Conservation (phyloP, 2,329 filamentous ascomycete species). For the Botryosphaeria dothidea region DNA sequence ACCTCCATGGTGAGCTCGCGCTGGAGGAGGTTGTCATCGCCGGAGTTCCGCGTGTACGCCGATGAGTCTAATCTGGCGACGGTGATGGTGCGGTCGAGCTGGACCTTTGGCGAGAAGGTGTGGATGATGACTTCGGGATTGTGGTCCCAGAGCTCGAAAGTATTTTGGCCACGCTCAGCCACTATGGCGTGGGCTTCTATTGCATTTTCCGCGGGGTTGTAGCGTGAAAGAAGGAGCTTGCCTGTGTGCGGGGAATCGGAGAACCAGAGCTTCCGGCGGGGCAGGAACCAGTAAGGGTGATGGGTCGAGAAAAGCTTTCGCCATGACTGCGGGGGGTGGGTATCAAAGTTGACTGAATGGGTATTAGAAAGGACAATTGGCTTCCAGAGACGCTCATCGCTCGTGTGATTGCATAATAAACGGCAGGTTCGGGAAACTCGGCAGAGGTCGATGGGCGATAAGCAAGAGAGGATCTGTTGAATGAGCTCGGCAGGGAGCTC, state of each 20-base stretch:
- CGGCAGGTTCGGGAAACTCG: constrained; percentile 63
- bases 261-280: constrained; percentile 82
- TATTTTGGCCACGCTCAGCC: constrained; percentile 53
- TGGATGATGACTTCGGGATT: constrained; percentile 69
- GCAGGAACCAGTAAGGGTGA: constrained; percentile 82
- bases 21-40: constrained; percentile 42
- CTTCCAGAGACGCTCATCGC: constrained; percentile 72
- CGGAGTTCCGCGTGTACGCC: constrained; percentile 29
- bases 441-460: constrained; percentile 66
- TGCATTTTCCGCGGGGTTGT: constrained; percentile 68
- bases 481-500: constrained; percentile 74
- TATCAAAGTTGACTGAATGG: constrained; percentile 45
- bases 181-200: constrained; percentile 77
- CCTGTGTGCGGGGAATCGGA: constrained; percentile 72
- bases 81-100: constrained; percentile 73
- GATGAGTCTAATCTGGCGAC: constrained; percentile 49
- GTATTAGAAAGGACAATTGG: constrained; percentile 68
- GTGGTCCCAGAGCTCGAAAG: constrained; percentile 64
- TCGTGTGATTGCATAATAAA: constrained; percentile 58
- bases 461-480: constrained; percentile 66
- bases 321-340: constrained; percentile 64
- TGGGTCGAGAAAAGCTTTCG: constrained; percentile 72
- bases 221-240: constrained; percentile 74
- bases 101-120: constrained; percentile 69
- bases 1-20: constrained; percentile 55